These are phyloP conservation scores for Kandelia obovata DNA, from an alignment of 345 rosid species.

Conservation along the genomic window DNA sequence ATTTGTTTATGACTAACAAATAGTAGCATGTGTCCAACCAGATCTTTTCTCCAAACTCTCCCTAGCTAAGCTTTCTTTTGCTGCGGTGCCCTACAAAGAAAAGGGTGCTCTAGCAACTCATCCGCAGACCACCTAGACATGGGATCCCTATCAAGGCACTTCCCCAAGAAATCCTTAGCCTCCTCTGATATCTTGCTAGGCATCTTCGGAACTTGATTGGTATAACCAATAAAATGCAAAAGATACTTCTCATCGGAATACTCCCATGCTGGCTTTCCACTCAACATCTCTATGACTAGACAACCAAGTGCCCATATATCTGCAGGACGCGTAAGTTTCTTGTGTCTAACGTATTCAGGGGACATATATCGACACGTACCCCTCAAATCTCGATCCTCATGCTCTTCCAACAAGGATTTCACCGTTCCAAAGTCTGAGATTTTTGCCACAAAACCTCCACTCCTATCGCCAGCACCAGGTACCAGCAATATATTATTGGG, in stretches of 20 bases:
- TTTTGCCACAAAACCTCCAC: not conserved
- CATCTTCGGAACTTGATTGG: not conserved
- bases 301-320: constrained; percentile 19
- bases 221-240: not conserved
- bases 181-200: not conserved
- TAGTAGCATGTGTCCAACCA: too few relatives aligned
- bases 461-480: not conserved
- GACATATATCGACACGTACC: constrained; percentile 8
- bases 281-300: constrained; percentile 1
- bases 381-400: not conserved
- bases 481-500: constrained; percentile 9
- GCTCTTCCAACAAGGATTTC: not conserved
- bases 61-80: too few relatives aligned
- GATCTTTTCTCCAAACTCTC: too few relatives aligned
- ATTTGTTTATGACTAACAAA: too few relatives aligned
- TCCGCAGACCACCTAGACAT: not conserved
- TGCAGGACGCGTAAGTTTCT: not conserved
- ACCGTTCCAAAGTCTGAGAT: constrained; percentile 8
- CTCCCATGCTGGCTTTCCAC: constrained; percentile 3
- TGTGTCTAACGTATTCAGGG: not conserved
- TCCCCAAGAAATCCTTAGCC: not conserved
- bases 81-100: too few relatives aligned
- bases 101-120: too few relatives aligned
- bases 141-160: not conserved
- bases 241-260: not conserved